Base-by-base conservation (phyloP, 768 basidiomycete genomes). In the Hysterangium stoloniferum region DNA sequence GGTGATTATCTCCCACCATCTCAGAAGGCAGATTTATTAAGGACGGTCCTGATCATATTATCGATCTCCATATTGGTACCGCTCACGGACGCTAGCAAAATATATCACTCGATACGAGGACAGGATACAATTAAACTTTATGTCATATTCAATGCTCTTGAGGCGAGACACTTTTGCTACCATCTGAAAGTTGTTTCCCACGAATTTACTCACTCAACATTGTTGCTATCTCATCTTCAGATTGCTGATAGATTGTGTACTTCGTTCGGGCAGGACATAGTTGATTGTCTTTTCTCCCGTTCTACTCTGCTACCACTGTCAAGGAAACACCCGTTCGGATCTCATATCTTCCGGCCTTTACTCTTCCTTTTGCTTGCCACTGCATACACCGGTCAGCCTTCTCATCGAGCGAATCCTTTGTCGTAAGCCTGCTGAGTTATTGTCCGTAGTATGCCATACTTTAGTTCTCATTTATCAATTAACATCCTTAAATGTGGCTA, bases 91-190 rank as follows among this genome's bases (percentile, higher is more conserved):
- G 87, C 92, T 8, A 95, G 92, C 67, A 93, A 94, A 71, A 95
- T 99, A 57, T 99, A 99, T 59, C 96, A 99, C 61, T 86, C 85
- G 13, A 97, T 99, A 49, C 82, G 96, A 19, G 95, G 94, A 0
- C 96, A 98, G 66, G 96, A 99, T 58, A 96, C 92, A 2, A 95
- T 99, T 70, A 99, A 98, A 69, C 68, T 99, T 43, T 98, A 98
- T 69, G 96, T 99, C 53, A 95, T 99, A 45, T 99, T 97, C 69
- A 98, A 97, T 65, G 94, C 93, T 9, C 75, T 99, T 6, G 96
- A 99, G 77, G 95, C 95, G 17, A 27, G 28, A n/a, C 2, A 20
- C 13, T 27, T 37, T 27, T 22, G n/a, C n/a, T n/a, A n/a, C n/a
- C n/a, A n/a, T 25, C 5, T 22, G 35, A 13, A 19, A 8, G 15